Percentiles rank a stretch among this genome's conserved stretches.
These are phyloP conservation scores for Dictyostelium citrinum DNA, from an alignment of 78 protist species.

Conservation along the genomic window DNA sequence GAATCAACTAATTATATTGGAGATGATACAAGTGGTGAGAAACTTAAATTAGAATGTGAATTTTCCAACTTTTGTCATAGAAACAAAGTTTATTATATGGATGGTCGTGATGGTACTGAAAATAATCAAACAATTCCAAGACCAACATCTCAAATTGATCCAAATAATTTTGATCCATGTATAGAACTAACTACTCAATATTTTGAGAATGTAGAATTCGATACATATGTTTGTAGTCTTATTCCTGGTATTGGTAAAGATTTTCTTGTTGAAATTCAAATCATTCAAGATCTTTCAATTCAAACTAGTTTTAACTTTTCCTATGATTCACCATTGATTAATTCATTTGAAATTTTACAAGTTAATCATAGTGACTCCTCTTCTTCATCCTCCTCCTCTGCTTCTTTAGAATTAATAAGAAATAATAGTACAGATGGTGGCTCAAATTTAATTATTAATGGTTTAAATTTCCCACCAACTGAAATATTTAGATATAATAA, in stretches of 20 bases:
- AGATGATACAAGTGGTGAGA: neutral
- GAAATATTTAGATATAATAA: neutral
- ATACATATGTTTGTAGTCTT: neutral
- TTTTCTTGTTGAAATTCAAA: neutral
- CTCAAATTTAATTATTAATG: neutral
- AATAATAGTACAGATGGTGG: neutral
- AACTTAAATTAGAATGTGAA: neutral
- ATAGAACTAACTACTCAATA: neutral
- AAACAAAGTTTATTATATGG: neutral
- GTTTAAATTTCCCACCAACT: neutral
- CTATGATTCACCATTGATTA: neutral
- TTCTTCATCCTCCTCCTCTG: neutral
- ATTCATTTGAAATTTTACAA: neutral
- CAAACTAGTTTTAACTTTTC: neutral
- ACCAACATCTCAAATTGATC: neutral
- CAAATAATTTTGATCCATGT: neutral
- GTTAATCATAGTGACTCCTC: neutral
- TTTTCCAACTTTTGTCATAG: neutral
- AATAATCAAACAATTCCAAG: neutral
- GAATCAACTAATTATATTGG: neutral
- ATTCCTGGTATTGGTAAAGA: neutral
- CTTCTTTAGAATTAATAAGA: neutral
- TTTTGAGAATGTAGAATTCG: neutral
- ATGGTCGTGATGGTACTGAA: neutral
- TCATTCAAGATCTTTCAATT: neutral